phyloP scores from a whole-genome alignment of 139 green algal genomes.

The Spirogloea muscicola region DNA sequence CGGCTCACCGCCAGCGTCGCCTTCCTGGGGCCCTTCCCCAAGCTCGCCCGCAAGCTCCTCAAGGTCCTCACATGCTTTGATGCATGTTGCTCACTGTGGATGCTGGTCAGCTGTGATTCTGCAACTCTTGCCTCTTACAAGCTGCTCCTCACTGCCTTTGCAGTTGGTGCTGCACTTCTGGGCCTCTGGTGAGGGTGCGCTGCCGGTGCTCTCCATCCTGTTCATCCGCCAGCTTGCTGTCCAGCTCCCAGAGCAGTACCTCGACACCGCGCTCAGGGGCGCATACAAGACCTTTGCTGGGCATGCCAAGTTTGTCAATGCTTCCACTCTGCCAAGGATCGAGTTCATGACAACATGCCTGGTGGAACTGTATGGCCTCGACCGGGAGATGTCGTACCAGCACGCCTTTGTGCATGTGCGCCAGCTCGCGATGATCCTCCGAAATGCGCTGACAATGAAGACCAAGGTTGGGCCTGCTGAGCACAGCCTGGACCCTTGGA shows the following conservation, averaged over 20 bases:
- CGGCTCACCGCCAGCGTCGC: slow-evolving; percentile 61
- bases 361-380: slow-evolving; percentile 64
- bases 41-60: slow-evolving; percentile 69
- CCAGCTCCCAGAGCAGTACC: slow-evolving; percentile 46
- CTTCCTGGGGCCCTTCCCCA: slow-evolving; percentile 68
- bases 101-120: too few relatives aligned
- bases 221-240: slow-evolving; percentile 76
- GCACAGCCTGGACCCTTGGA: too few relatives aligned
- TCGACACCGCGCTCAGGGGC: slow-evolving; percentile 56
- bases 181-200: slow-evolving; percentile 56
- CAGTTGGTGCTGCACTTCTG: slow-evolving; percentile 66
- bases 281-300: slow-evolving; percentile 71
- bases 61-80: slow-evolving; percentile 40
- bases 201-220: slow-evolving; percentile 74
- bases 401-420: slow-evolving; percentile 64
- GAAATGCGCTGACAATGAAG: slow-evolving; percentile 74
- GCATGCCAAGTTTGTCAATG: slow-evolving; percentile 84
- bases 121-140: not conserved
- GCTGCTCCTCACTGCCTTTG: not conserved
- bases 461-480: too few relatives aligned
- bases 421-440: slow-evolving; percentile 79
- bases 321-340: slow-evolving; percentile 65
- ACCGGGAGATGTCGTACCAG: slow-evolving; percentile 39
- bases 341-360: slow-evolving; percentile 81
- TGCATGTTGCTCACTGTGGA: not conserved